These are phyloP conservation scores for Abelmoschus esculentus DNA, from an alignment of 345 rosid species.

Conservation along the genomic window DNA sequence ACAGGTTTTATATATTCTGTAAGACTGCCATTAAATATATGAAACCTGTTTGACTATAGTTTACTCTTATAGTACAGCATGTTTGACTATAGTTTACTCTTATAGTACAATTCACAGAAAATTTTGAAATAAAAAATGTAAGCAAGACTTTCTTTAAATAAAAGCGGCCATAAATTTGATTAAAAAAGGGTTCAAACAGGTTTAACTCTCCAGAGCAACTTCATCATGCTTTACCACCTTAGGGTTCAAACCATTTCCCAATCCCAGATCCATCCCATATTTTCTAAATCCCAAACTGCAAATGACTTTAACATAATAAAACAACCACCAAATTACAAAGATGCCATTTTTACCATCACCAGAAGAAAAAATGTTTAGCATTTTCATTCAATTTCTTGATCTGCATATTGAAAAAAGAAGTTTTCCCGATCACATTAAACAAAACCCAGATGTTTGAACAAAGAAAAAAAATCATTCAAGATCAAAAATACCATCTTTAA, in stretches of 20 bases:
- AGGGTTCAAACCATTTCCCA: neutral
- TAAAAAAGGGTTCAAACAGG: neutral
- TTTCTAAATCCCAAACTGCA: neutral
- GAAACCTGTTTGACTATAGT: too few relatives aligned
- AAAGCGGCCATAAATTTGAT: neutral
- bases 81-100: too few relatives aligned
- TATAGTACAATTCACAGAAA: neutral
- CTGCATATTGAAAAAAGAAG: neutral
- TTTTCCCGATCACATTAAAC: neutral
- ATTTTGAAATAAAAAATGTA: too few relatives aligned
- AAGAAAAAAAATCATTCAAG: neutral
- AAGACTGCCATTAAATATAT: neutral
- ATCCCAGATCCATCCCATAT: neutral
- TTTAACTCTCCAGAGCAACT: neutral
- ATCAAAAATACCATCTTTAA: too few relatives aligned
- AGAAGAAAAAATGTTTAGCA: neutral
- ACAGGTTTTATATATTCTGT: neutral
- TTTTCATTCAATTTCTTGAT: neutral
- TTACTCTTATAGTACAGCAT: neutral
- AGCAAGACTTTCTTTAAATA: neutral
- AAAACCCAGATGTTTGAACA: neutral
- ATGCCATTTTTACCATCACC: neutral
- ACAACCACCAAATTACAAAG: neutral
- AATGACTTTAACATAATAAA: neutral
- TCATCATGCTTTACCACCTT: neutral